Conservation (phyloP, 1,284 basidiomycete species). For the Sanghuangporus baumii region DNA sequence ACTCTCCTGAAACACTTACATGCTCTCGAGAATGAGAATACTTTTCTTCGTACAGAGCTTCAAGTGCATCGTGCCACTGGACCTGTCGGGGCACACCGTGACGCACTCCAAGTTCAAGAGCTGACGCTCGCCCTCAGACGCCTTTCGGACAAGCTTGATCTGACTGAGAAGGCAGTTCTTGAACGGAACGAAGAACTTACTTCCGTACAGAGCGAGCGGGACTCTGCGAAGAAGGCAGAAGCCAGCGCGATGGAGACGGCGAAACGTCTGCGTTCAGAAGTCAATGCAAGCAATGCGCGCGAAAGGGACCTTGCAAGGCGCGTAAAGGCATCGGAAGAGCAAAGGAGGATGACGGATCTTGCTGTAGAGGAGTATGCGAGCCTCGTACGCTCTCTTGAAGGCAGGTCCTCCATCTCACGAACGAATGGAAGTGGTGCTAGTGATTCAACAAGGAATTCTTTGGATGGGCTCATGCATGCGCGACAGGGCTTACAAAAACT, state of each 20-base stretch:
- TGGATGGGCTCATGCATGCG: conserved; percentile 11
- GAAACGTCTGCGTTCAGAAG: conserved; percentile 42
- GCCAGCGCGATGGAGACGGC: conserved; percentile 50
- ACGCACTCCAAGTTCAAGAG: conserved; percentile 49
- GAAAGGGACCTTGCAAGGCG: conserved; percentile 42
- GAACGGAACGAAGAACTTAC: conserved; percentile 44
- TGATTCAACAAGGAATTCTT: neutral
- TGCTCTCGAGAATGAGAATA: conserved; percentile 53
- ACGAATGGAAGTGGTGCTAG: neutral
- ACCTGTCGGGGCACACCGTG: conserved; percentile 29
- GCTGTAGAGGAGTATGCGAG: conserved; percentile 66
- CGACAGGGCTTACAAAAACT: conserved; percentile 40
- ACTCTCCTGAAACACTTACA: conserved; percentile 42
- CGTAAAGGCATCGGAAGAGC: conserved; percentile 45
- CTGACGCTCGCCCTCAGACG: conserved; percentile 60
- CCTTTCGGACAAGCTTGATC: conserved; percentile 59
- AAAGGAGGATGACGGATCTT: conserved; percentile 53
- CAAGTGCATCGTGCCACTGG: conserved; percentile 46
- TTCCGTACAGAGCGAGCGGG: conserved; percentile 36
- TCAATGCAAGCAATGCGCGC: conserved; percentile 40
- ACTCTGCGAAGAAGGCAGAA: conserved; percentile 36
- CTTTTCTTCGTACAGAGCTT: conserved; percentile 46
- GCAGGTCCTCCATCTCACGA: conserved; percentile 27
- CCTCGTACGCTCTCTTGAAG: conserved; percentile 57
- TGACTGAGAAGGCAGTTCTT: conserved; percentile 49